Conservation (phyloP, 2,329 filamentous ascomycete species). For the Ceratocystiopsis minuta region DNA sequence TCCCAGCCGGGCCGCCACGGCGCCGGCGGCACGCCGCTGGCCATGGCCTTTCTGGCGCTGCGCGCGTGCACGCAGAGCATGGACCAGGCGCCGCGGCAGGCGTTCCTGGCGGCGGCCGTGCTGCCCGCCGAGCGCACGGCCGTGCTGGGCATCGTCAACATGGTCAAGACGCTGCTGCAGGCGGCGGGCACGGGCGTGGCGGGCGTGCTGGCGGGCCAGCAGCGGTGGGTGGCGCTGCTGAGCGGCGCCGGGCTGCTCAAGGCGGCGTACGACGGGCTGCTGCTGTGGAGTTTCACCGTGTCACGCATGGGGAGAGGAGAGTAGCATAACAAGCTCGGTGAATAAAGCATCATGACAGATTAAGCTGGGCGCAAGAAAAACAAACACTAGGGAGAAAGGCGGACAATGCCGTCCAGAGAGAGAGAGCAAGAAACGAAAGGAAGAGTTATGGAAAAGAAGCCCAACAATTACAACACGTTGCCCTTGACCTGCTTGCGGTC, state of each 20-base stretch:
- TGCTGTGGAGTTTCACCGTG: constrained; percentile 17
- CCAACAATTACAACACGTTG: constrained; percentile 4
- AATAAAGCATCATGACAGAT: no score
- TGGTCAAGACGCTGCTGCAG: constrained; percentile 47
- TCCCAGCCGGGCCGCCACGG: not conserved
- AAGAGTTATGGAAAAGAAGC: not conserved
- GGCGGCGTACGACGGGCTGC: constrained; percentile 8
- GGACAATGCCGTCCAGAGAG: no score
- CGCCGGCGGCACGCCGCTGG: constrained; percentile 4
- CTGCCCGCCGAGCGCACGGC: constrained; percentile 49
- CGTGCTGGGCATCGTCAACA: constrained; percentile 52
- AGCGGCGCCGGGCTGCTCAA: constrained; percentile 9
- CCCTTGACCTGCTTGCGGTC: constrained; percentile 11
- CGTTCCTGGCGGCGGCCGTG: constrained; percentile 49
- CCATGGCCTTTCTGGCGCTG: constrained; percentile 38
- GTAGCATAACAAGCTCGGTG: no score
- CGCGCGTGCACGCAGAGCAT: constrained; percentile 47
- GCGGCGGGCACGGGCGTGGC: constrained; percentile 45
- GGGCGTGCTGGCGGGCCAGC: constrained; percentile 36
- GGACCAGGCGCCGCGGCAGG: constrained; percentile 52
- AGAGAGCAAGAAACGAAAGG: no score
- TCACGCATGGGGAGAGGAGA: not conserved
- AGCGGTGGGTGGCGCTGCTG: constrained; percentile 7
- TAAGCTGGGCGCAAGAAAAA: no score
- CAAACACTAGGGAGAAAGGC: no score